phyloP scores from a whole-genome alignment of 2,329 filamentous ascomycete species.

The Biscogniauxia marginata region DNA sequence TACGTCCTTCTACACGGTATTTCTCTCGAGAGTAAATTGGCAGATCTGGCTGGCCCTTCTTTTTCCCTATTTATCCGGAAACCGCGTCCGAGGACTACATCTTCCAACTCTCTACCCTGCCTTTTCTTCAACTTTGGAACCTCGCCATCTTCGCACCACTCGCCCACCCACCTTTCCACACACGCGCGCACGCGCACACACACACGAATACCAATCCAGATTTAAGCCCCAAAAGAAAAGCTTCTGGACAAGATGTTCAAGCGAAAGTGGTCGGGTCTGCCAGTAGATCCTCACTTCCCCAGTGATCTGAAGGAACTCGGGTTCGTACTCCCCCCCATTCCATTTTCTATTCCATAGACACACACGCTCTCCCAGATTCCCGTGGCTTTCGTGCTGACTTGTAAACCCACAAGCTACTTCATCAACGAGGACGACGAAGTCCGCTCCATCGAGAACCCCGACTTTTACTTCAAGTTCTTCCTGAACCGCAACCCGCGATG shows the following conservation, averaged over 20 bases:
- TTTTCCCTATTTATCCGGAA: not conserved
- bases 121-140: not conserved
- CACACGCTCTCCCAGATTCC: not conserved
- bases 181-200: not conserved
- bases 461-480: slow-evolving; percentile 72
- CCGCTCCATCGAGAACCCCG: slow-evolving; percentile 64
- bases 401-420: slow-evolving; percentile 61
- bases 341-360: not conserved
- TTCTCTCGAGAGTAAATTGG: too few species aligned
- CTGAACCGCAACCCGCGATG: slow-evolving; percentile 70
- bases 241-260: slow-evolving; percentile 71
- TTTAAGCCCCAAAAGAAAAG: not conserved
- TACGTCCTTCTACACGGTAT: too few species aligned
- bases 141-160: not conserved
- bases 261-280: slow-evolving; percentile 65
- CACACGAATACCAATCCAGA: slow-evolving; percentile 2
- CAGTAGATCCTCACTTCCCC: slow-evolving; percentile 67
- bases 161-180: not conserved
- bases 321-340: slow-evolving; percentile 43
- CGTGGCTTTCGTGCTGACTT: not conserved
- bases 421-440: slow-evolving; percentile 75
- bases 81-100: not conserved
- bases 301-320: slow-evolving; percentile 68
- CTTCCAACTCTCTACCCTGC: not conserved
- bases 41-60: not conserved